These are phyloP conservation scores for Ogataea dorogensis DNA, from an alignment of 805 yeast genomes.

Conservation along the genomic window DNA sequence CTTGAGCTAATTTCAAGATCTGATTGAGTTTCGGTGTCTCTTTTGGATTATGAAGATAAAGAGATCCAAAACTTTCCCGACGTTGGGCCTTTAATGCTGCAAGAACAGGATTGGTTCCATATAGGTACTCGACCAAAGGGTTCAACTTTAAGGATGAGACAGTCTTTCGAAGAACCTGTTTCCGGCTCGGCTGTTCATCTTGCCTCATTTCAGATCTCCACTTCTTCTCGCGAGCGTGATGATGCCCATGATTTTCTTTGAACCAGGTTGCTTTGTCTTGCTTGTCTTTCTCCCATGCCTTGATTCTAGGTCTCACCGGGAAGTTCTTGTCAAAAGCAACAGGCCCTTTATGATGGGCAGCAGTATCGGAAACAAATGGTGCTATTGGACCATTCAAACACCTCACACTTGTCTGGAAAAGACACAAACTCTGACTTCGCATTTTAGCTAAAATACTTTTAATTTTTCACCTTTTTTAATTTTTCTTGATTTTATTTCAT, in stretches of 20 bases:
- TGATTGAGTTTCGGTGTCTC: slow-evolving; percentile 34
- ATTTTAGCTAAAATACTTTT: slow-evolving; percentile 1
- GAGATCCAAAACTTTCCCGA: slow-evolving; percentile 50
- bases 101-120: slow-evolving; percentile 71
- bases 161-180: slow-evolving; percentile 13
- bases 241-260: slow-evolving; percentile 60
- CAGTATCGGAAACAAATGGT: slow-evolving; percentile 25
- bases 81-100: slow-evolving; percentile 63
- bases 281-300: slow-evolving; percentile 68
- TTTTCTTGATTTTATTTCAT: slow-evolving; percentile 1
- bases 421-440: slow-evolving; percentile 2
- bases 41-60: slow-evolving; percentile 45
- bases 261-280: slow-evolving; percentile 63
- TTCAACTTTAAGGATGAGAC: slow-evolving; percentile 28
- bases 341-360: slow-evolving; percentile 5
- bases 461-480: background rate
- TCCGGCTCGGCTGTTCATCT: slow-evolving; percentile 1
- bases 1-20: slow-evolving; percentile 47
- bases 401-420: slow-evolving; percentile 1
- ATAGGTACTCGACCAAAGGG: slow-evolving; percentile 65
- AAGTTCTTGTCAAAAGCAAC: slow-evolving; percentile 43
- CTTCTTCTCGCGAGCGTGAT: slow-evolving; percentile 47
- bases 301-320: slow-evolving; percentile 38
- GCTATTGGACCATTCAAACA: slow-evolving; percentile 25
- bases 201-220: slow-evolving; percentile 15